These are phyloP conservation scores for Ramicandelaber brevisporus DNA, from an alignment of 192 early-diverging fungal genomes.

Conservation along the genomic window DNA sequence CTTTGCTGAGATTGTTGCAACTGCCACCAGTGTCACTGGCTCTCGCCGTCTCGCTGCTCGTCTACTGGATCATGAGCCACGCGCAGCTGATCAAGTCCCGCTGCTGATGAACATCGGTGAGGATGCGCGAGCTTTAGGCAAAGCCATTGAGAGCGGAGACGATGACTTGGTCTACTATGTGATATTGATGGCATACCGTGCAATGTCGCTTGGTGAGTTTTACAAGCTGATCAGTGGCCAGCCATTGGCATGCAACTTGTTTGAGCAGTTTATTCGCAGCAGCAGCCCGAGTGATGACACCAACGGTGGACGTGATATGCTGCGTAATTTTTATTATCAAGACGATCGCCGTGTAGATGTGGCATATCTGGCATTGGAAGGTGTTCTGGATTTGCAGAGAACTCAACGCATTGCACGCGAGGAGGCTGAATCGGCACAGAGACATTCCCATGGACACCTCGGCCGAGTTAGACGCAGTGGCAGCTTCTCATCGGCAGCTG, in stretches of 20 bases:
- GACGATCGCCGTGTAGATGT: constrained; percentile 55
- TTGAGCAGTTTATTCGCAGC: constrained; percentile 33
- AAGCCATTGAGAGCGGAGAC: constrained; percentile 85
- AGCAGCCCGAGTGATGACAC: constrained; percentile 26
- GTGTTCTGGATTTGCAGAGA: neutral
- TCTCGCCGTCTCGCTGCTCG: constrained; percentile 49
- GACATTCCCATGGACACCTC: neutral
- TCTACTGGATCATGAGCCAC: constrained; percentile 82
- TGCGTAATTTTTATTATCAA: constrained; percentile 93
- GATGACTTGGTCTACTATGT: constrained; percentile 91
- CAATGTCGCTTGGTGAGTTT: constrained; percentile 61
- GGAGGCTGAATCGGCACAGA: neutral
- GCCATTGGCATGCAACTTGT: constrained; percentile 53
- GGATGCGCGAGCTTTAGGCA: constrained; percentile 61
- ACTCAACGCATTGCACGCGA: constrained; percentile 1
- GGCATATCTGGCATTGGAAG: constrained; percentile 21
- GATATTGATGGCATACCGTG: constrained; percentile 69
- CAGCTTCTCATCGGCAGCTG: too few species aligned
- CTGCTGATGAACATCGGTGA: constrained; percentile 81
- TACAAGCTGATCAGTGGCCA: constrained; percentile 63
- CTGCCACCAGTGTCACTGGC: constrained; percentile 62
- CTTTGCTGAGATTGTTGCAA: constrained; percentile 78
- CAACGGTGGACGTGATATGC: constrained; percentile 42
- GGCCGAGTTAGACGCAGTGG: too few species aligned
- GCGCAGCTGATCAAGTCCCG: constrained; percentile 83